Percentiles rank a stretch among this genome's conserved stretches.
phyloP scores from a whole-genome alignment of 192 early-diverging fungal species.

The Entomortierella beljakovae region DNA sequence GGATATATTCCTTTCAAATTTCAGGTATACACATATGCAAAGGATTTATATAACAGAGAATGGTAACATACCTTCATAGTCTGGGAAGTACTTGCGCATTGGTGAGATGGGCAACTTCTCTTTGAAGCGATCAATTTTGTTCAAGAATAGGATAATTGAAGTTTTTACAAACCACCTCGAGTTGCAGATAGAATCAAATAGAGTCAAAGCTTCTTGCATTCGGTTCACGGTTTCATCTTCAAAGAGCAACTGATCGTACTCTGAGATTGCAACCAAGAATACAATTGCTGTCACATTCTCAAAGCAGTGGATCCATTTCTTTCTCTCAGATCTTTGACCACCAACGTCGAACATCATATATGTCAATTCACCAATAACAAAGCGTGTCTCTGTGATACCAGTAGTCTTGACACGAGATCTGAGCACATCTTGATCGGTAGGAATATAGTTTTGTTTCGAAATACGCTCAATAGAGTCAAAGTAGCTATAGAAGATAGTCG shows the following conservation, averaged over 20 bases:
- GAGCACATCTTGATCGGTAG: constrained; percentile 96
- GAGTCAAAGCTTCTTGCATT: constrained; percentile 94
- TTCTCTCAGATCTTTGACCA: constrained; percentile 97
- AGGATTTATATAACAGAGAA: no score
- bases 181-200: constrained; percentile 99
- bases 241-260: constrained; percentile 95
- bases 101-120: constrained; percentile 89
- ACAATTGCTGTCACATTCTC: constrained; percentile 97
- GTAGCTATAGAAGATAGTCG: constrained; percentile 68
- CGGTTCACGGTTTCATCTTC: constrained; percentile 98
- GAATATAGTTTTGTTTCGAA: constrained; percentile 80
- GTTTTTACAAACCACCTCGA: constrained; percentile 97
- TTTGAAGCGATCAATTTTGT: constrained; percentile 97
- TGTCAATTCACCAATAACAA: constrained; percentile 90
- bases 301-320: constrained; percentile 99
- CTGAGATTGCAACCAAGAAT: constrained; percentile 94
- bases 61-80: constrained; percentile 78
- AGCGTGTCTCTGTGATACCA: constrained; percentile 95
- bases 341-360: constrained; percentile 99
- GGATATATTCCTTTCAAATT: background rate
- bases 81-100: constrained; percentile 90
- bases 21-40: no score
- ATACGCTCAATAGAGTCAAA: constrained; percentile 96
- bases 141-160: constrained; percentile 98
- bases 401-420: constrained; percentile 97